Evolutionary conservation across 2,329 filamentous ascomycete genomes (phyloP).

Genomic region (Diaporthe sp.): DNA sequence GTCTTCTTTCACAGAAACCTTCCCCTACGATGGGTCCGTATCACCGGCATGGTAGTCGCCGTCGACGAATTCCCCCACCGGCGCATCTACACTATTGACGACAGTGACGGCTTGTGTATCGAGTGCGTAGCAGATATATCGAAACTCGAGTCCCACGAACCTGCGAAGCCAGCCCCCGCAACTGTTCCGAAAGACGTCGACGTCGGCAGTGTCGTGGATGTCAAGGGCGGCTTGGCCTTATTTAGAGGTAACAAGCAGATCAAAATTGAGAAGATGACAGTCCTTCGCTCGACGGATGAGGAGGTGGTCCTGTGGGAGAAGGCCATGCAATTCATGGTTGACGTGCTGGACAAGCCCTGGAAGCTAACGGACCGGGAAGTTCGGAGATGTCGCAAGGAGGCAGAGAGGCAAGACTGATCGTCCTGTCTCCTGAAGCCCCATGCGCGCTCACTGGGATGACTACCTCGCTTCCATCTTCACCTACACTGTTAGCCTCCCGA

Average conservation of each 20-base stretch:
- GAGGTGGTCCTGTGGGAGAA: slow-evolving; percentile 74
- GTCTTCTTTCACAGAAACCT: slow-evolving; percentile 80
- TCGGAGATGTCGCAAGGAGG: slow-evolving; percentile 63
- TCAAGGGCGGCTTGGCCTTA: slow-evolving; percentile 65
- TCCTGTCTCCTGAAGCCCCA: background rate
- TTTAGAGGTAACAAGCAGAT: slow-evolving; percentile 67
- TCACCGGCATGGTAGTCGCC: slow-evolving; percentile 78
- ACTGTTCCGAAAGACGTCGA: slow-evolving; percentile 53
- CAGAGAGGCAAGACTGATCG: slow-evolving; percentile 50
- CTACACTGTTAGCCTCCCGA: background rate
- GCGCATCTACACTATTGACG: slow-evolving; percentile 72
- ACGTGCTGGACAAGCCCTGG: slow-evolving; percentile 69
- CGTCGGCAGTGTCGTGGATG: slow-evolving; percentile 68
- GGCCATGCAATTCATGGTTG: slow-evolving; percentile 61
- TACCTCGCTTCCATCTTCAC: background rate
- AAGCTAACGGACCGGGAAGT: slow-evolving; percentile 63
- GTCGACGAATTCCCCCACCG: slow-evolving; percentile 64
- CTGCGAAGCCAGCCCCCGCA: slow-evolving; percentile 7
- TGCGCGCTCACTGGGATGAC: background rate
- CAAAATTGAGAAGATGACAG: slow-evolving; percentile 63
- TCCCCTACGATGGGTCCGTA: slow-evolving; percentile 80
- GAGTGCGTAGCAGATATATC: slow-evolving; percentile 56
- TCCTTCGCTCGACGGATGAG: slow-evolving; percentile 64
- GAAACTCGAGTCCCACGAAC: slow-evolving; percentile 39
- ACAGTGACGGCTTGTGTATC: slow-evolving; percentile 73